Conservation (phyloP, 768 basidiomycete species). For the Boletus vermiculosoides region DNA sequence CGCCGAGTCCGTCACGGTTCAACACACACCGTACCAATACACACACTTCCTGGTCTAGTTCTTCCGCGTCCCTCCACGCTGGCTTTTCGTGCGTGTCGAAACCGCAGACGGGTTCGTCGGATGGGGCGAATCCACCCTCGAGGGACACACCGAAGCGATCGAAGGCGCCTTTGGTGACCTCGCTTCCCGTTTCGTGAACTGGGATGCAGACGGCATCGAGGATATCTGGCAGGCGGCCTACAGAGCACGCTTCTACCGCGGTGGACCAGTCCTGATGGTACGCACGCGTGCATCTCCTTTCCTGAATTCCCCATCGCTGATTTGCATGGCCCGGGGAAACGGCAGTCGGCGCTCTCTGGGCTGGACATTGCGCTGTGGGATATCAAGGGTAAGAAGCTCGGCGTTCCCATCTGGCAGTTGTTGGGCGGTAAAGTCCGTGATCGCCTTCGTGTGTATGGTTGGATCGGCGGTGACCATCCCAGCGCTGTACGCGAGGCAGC, state of each 20-base stretch:
- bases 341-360: conserved; percentile 52
- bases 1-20: too few species aligned
- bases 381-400: conserved; percentile 75
- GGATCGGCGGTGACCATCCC: conserved; percentile 51
- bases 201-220: conserved; percentile 63
- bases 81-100: conserved; percentile 73
- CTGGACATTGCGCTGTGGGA: conserved; percentile 75
- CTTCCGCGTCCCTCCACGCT: conserved; percentile 69
- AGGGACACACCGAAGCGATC: conserved; percentile 70
- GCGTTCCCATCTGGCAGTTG: conserved; percentile 62
- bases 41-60: conserved; percentile 30
- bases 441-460: conserved; percentile 56
- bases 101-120: conserved; percentile 62
- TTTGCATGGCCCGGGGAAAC: background rate
- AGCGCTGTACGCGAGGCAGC: conserved; percentile 52
- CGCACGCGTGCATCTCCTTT: too few species aligned
- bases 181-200: conserved; percentile 56
- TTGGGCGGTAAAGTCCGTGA: conserved; percentile 70
- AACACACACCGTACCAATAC: background rate
- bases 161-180: conserved; percentile 65
- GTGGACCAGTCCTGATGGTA: conserved; percentile 70
- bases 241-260: conserved; percentile 68
- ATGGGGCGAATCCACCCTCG: conserved; percentile 75
- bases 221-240: conserved; percentile 72
- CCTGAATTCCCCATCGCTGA: background rate